A percentile compares a stretch with the other conserved stretches of the same genome.
Conservation (phyloP, 2,329 filamentous ascomycete genomes). For the Mycocentrospora acerina region DNA sequence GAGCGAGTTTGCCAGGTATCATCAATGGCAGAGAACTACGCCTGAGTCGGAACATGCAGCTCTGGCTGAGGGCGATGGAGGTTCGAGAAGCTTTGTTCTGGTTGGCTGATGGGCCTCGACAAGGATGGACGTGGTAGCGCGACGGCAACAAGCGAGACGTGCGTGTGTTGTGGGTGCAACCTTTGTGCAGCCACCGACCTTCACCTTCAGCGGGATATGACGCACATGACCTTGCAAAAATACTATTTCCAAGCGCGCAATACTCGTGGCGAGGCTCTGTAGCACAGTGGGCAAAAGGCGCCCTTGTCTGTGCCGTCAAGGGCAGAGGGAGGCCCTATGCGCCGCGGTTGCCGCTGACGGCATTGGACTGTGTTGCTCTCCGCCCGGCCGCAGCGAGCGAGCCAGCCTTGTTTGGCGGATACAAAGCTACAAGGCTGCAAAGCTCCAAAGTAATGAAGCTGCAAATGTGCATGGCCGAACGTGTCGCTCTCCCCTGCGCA, state of each 20-base stretch:
- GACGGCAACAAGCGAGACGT: not conserved
- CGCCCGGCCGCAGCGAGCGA: too few species aligned
- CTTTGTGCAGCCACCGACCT: constrained; percentile 12
- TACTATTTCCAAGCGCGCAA: too few species aligned
- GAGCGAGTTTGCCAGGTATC: constrained; percentile 21
- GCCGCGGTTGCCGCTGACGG: constrained; percentile 5
- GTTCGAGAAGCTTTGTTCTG: constrained; percentile 13
- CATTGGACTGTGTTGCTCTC: not conserved
- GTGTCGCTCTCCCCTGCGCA: too few species aligned
- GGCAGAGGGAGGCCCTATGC: constrained; percentile 1
- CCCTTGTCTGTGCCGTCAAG: not conserved
- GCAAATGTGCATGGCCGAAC: too few species aligned
- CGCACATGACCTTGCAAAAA: too few species aligned
- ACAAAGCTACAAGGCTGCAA: too few species aligned
- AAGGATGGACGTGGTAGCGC: constrained; percentile 8
- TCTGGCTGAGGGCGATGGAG: constrained; percentile 13
- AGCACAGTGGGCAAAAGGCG: too few species aligned
- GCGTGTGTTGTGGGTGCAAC: constrained; percentile 21
- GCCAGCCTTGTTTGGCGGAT: too few species aligned
- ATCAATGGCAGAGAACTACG: constrained; percentile 10
- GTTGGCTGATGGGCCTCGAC: constrained; percentile 14
- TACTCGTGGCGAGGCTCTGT: too few species aligned
- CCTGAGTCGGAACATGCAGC: constrained; percentile 8
- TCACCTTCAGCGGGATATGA: too few species aligned
- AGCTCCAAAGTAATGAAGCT: too few species aligned